Percentiles rank a stretch among this genome's conserved stretches.
Evolutionary conservation across 2,329 filamentous ascomycete species (phyloP).

Genomic region (Epicoccum nigrum): DNA sequence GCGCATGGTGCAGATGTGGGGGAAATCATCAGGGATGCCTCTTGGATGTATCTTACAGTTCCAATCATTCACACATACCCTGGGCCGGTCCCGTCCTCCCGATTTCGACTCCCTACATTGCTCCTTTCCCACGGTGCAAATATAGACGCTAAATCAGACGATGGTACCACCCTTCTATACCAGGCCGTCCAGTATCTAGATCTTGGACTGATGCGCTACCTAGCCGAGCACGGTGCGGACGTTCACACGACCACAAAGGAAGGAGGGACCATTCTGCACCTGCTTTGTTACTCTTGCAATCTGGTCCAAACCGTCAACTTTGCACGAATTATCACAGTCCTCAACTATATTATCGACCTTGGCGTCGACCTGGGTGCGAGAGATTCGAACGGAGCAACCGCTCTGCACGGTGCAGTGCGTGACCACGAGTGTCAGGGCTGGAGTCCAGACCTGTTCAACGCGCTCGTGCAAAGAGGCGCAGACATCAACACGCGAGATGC

Average conservation of each 20-base stretch:
- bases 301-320: no score
- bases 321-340: neutral
- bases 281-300: neutral
- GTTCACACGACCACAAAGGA: neutral
- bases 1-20: neutral
- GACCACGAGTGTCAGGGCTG: neutral
- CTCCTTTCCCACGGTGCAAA: neutral
- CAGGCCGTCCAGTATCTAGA: neutral
- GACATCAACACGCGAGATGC: neutral
- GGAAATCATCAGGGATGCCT: neutral
- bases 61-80: no score
- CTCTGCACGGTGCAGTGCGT: neutral
- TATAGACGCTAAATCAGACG: neutral
- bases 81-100: neutral
- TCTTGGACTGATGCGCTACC: neutral
- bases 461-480: constrained; percentile 1
- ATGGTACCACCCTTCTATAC: neutral
- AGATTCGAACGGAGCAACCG: neutral
- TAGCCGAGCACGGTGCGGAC: neutral
- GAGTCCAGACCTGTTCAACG: neutral
- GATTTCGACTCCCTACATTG: neutral
- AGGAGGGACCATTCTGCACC: neutral
- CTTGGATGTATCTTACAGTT: neutral
- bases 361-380: neutral
- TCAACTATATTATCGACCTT: neutral